These are phyloP conservation scores for Xylaria sp. DNA, from an alignment of 2,329 filamentous ascomycete species.

Conservation along the genomic window DNA sequence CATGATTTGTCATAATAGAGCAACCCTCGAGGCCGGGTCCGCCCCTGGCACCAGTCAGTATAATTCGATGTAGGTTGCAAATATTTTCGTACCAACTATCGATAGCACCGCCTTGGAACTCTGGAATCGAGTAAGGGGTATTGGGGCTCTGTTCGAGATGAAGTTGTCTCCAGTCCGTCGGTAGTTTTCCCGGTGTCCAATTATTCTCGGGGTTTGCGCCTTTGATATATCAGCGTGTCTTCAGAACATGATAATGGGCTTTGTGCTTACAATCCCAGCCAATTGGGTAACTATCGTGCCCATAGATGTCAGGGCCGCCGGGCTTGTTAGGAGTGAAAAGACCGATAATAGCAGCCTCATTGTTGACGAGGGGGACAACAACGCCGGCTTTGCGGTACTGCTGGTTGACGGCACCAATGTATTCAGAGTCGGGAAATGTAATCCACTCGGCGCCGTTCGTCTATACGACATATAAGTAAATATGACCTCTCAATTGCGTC, in stretches of 20 bases:
- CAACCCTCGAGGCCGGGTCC: constrained; percentile 74
- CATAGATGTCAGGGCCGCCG: constrained; percentile 47
- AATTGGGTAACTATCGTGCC: constrained; percentile 71
- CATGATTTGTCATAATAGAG: constrained; percentile 71
- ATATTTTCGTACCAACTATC: constrained; percentile 27
- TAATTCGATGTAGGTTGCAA: constrained; percentile 58
- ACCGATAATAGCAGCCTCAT: constrained; percentile 29
- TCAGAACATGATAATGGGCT: neutral
- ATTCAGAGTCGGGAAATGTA: constrained; percentile 70
- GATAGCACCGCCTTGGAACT: constrained; percentile 71
- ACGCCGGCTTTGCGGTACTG: constrained; percentile 73
- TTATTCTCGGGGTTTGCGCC: constrained; percentile 57
- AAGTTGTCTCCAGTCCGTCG: constrained; percentile 27
- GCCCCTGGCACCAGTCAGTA: constrained; percentile 79
- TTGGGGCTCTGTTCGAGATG: constrained; percentile 38
- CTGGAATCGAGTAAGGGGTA: constrained; percentile 40
- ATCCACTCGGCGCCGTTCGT: constrained; percentile 54
- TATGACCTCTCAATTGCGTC: neutral
- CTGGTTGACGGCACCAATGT: constrained; percentile 57
- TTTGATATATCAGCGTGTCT: constrained; percentile 8
- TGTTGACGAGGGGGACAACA: constrained; percentile 72
- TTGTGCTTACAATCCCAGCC: constrained; percentile 61
- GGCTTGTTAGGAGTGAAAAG: constrained; percentile 32
- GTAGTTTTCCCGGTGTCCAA: constrained; percentile 36
- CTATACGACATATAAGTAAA: constrained; percentile 16